These are phyloP conservation scores for Ophiostoma piceae DNA, from an alignment of 2,329 filamentous ascomycete genomes.

Conservation along the genomic window DNA sequence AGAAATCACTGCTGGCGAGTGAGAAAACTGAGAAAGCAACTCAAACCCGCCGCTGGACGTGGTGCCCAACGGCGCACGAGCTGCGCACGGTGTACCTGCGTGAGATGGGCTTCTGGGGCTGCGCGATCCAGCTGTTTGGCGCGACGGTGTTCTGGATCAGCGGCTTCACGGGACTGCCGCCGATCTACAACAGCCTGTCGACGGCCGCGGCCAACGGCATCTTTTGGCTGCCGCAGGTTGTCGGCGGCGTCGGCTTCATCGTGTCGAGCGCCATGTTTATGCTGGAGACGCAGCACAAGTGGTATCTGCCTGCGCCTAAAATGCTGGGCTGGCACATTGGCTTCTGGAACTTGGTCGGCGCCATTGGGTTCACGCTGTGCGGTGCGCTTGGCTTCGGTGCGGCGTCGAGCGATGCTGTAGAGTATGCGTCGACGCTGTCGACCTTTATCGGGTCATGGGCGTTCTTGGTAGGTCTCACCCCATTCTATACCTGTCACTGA, in stretches of 20 bases:
- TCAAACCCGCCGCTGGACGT: conserved; percentile 44
- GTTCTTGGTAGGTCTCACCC: conserved; percentile 37
- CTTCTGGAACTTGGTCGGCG: conserved; percentile 59
- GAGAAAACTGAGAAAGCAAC: neutral
- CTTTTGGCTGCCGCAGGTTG: conserved; percentile 58
- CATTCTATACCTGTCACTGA: no score
- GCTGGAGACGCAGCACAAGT: conserved; percentile 59
- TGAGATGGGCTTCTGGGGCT: conserved; percentile 60
- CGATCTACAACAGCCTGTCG: conserved; percentile 48
- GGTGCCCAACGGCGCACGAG: conserved; percentile 55
- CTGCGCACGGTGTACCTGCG: conserved; percentile 55
- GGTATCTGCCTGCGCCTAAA: conserved; percentile 53
- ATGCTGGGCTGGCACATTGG: conserved; percentile 64
- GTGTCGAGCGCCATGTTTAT: conserved; percentile 56
- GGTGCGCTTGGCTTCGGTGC: conserved; percentile 51
- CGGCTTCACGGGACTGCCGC: conserved; percentile 55
- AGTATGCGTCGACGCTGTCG: conserved; percentile 46
- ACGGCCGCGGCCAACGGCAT: conserved; percentile 45
- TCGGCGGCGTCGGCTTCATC: conserved; percentile 59
- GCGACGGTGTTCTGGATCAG: conserved; percentile 62
- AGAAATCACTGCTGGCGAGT: neutral
- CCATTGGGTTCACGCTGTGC: conserved; percentile 57
- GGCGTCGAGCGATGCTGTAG: conserved; percentile 36
- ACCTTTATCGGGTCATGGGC: conserved; percentile 48
- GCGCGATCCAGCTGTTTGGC: conserved; percentile 49